phyloP scores from a whole-genome alignment of 495 filamentous ascomycete genomes.

The Penicillium soppii region DNA sequence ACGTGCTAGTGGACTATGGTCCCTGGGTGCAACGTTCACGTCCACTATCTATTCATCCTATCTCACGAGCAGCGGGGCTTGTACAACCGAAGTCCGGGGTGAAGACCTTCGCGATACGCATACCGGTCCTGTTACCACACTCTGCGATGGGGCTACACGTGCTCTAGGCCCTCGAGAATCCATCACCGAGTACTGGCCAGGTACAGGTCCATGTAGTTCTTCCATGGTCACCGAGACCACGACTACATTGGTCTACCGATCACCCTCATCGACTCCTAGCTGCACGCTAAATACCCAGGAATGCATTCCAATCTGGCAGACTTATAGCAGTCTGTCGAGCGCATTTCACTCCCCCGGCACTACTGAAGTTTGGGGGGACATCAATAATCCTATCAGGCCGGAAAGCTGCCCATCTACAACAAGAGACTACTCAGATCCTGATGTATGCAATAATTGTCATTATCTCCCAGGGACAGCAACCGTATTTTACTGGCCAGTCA shows the following conservation, averaged over 20 bases:
- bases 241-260: constrained; percentile 11
- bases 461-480: constrained; percentile 27
- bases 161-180: constrained; percentile 22
- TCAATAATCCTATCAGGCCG: constrained; percentile 19
- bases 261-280: constrained; percentile 5
- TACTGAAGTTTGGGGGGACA: constrained; percentile 17
- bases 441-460: constrained; percentile 24
- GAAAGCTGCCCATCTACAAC: constrained; percentile 11
- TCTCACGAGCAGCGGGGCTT: constrained; percentile 20
- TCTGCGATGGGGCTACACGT: constrained; percentile 20
- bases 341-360: constrained; percentile 8
- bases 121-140: constrained; percentile 23
- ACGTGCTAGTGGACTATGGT: constrained; percentile 9
- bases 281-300: constrained; percentile 17
- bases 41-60: constrained; percentile 8
- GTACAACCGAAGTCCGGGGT: constrained; percentile 2
- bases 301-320: constrained; percentile 26
- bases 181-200: constrained; percentile 17
- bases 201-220: constrained; percentile 19
- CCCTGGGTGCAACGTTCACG: constrained; percentile 16
- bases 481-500: constrained; percentile 31
- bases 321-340: constrained; percentile 14
- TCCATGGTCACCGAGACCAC: constrained; percentile 3
- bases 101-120: constrained; percentile 15
- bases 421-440: constrained; percentile 12